Evolutionary conservation across 306 rosid genomes (phyloP).

Genomic region (Comarum palustre): DNA sequence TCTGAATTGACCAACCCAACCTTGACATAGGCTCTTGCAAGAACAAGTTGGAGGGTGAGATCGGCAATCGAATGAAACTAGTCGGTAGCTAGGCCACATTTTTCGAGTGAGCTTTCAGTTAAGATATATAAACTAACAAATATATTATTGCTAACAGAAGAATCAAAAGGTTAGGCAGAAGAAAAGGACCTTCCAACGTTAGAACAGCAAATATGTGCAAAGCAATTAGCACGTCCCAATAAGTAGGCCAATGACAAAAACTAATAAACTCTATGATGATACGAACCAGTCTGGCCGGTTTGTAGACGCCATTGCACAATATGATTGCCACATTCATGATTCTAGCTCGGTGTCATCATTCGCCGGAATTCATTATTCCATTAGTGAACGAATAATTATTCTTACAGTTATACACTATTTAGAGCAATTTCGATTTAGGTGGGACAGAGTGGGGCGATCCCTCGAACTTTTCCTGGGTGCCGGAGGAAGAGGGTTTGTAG

Average conservation of each 20-base stretch:
- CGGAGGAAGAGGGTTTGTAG: too few relatives aligned
- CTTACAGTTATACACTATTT: not conserved
- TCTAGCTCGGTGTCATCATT: not conserved
- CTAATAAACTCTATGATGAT: not conserved
- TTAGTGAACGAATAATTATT: not conserved
- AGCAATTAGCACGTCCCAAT: slow-evolving; percentile 32
- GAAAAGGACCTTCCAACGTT: slow-evolving; percentile 86
- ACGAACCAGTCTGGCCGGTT: slow-evolving; percentile 17
- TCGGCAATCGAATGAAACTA: slow-evolving; percentile 15
- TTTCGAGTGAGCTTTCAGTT: slow-evolving; percentile 44
- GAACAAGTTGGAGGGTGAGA: slow-evolving; percentile 14
- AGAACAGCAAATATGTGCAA: slow-evolving; percentile 49
- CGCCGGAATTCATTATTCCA: not conserved
- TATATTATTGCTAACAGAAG: slow-evolving; percentile 21
- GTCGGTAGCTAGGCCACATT: slow-evolving; percentile 36
- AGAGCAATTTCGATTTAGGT: not conserved
- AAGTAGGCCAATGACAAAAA: slow-evolving; percentile 14
- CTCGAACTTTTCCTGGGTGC: too few relatives aligned
- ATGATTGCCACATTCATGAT: not conserved
- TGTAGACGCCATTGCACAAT: not conserved
- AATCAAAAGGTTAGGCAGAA: slow-evolving; percentile 51
- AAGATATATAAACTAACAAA: slow-evolving; percentile 20
- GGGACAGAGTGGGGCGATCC: not conserved
- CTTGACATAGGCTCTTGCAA: not conserved
- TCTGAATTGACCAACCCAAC: slow-evolving; percentile 20